These are phyloP conservation scores for Lycium ferocissimum DNA, from an alignment of 257 asterid species.

Conservation along the genomic window DNA sequence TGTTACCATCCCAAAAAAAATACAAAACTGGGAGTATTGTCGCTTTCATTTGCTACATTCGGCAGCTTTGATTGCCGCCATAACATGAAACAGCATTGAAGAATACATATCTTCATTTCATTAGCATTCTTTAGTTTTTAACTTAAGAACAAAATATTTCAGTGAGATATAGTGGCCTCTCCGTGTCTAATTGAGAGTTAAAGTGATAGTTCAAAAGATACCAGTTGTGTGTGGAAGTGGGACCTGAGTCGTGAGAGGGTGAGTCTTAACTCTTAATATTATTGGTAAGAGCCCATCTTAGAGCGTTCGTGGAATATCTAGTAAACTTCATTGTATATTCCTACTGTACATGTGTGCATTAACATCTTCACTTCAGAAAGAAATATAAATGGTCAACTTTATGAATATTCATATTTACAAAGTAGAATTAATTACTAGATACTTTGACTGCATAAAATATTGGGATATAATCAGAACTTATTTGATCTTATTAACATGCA, in stretches of 20 bases:
- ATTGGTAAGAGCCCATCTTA: background rate
- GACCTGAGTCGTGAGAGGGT: background rate
- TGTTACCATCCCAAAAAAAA: too few species aligned
- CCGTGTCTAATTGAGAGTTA: background rate
- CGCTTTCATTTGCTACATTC: background rate
- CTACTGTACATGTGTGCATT: background rate
- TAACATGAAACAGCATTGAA: background rate
- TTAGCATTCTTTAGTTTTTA: background rate
- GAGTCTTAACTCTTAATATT: background rate
- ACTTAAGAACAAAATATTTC: background rate
- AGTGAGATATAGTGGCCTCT: background rate
- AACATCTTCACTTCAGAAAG: background rate
- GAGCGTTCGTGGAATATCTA: background rate
- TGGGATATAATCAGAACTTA: background rate
- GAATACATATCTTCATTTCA: background rate
- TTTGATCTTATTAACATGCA: background rate
- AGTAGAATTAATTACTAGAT: background rate
- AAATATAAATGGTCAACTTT: background rate
- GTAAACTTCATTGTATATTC: background rate
- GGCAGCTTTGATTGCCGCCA: background rate
- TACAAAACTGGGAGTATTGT: too few species aligned
- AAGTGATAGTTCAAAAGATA: background rate
- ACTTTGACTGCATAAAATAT: background rate
- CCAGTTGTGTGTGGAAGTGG: background rate
- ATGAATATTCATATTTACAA: background rate